phyloP scores from a whole-genome alignment of 2,329 filamentous ascomycete species.

The Fusarium algeriense region DNA sequence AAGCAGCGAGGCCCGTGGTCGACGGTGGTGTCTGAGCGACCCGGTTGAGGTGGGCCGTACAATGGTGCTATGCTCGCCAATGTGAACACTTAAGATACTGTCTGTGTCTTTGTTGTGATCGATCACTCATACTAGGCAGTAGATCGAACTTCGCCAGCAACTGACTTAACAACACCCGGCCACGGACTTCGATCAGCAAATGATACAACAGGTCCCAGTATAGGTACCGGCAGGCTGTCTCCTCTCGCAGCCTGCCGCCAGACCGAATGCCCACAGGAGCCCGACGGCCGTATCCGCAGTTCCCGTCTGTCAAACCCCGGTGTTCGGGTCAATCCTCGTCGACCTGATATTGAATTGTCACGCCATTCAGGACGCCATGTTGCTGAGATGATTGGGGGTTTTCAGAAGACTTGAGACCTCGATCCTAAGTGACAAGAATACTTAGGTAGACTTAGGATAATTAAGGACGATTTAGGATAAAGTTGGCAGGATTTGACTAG shows the following conservation, averaged over 20 bases:
- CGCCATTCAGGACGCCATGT: conserved; percentile 25
- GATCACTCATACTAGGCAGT: conserved; percentile 1
- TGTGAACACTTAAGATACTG: not conserved
- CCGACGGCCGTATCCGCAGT: conserved; percentile 41
- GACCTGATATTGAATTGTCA: conserved; percentile 23
- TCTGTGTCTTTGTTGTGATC: not conserved
- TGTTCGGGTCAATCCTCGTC: conserved; percentile 26
- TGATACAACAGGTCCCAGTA: not conserved
- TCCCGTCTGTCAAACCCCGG: conserved; percentile 33
- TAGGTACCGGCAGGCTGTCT: conserved; percentile 1
- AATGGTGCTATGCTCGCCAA: conserved; percentile 15
- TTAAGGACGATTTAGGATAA: not conserved
- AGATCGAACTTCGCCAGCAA: conserved; percentile 2
- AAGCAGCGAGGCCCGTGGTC: conserved; percentile 19
- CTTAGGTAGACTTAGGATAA: not conserved
- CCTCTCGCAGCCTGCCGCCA: conserved; percentile 17
- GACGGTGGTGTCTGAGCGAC: conserved; percentile 33
- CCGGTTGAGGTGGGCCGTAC: conserved; percentile 16
- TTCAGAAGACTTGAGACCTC: not conserved
- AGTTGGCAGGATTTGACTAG: not conserved
- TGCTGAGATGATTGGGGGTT: conserved; percentile 18
- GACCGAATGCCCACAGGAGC: conserved; percentile 24
- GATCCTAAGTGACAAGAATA: not conserved
- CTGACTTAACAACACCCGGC: conserved; percentile 5
- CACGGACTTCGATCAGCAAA: conserved; percentile 1